Evolutionary conservation across 352 stramenopile genomes (phyloP).

Genomic region (Thraustochytrium striatum): DNA sequence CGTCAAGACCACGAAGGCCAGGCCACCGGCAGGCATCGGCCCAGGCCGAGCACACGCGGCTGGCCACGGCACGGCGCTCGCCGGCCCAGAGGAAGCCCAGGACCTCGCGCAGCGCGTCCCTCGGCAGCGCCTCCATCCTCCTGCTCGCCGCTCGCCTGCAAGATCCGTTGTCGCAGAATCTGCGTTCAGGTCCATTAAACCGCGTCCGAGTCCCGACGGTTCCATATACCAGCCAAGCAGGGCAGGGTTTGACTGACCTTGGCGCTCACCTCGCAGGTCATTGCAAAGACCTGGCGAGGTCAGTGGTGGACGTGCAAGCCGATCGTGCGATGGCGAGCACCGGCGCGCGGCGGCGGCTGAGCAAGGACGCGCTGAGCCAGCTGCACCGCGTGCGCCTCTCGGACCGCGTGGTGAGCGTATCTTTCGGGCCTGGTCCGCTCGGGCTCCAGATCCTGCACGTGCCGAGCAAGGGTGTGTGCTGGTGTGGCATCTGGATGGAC

Average conservation of each 20-base stretch:
- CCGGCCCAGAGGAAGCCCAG: neutral
- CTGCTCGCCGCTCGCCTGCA: too few species aligned
- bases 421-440: constrained; percentile 22
- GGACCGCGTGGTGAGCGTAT: neutral
- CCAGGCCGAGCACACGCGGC: neutral
- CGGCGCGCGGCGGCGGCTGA: neutral
- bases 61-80: neutral
- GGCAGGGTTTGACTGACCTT: too few species aligned
- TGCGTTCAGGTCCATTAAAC: too few species aligned
- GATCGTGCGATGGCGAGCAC: too few species aligned
- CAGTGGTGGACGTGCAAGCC: too few species aligned
- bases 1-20: too few species aligned
- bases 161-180: neutral
- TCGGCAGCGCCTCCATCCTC: neutral
- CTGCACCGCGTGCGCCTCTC: constrained; percentile 26
- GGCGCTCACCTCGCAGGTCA: too few species aligned
- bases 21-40: too few species aligned
- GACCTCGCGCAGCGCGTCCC: neutral
- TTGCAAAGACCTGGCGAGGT: too few species aligned
- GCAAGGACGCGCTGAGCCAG: neutral
- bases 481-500: constrained; percentile 21
- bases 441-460: constrained; percentile 37
- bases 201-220: too few species aligned
- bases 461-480: constrained; percentile 23
- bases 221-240: too few species aligned